Evolutionary conservation across 2,329 filamentous ascomycete species (phyloP).

Genomic region (Aspergillus sp.): DNA sequence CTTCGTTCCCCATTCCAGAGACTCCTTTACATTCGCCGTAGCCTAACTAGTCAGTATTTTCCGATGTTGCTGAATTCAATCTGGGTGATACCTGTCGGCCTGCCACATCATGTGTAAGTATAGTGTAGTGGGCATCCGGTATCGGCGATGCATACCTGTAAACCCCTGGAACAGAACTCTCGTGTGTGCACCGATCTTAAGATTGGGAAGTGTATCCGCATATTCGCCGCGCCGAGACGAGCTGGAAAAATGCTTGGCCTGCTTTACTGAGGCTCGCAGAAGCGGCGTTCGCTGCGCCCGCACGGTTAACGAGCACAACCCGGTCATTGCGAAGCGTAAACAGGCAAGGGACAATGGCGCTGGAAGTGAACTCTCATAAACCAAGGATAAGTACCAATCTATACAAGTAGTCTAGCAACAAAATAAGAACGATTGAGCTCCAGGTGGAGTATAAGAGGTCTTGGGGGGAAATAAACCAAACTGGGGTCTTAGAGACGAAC

Average conservation of each 20-base stretch:
- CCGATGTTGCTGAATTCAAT: slow-evolving; percentile 4
- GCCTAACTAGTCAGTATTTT: slow-evolving; percentile 48
- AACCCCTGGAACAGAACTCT: slow-evolving; percentile 71
- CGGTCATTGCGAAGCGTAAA: slow-evolving; percentile 11
- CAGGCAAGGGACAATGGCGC: neutral
- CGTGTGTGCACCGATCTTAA: slow-evolving; percentile 66
- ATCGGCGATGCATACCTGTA: slow-evolving; percentile 50
- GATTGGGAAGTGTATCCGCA: slow-evolving; percentile 63
- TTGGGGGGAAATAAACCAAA: neutral
- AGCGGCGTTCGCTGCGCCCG: slow-evolving; percentile 17
- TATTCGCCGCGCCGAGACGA: slow-evolving; percentile 41
- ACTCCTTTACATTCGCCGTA: slow-evolving; percentile 74
- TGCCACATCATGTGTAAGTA: slow-evolving; percentile 15
- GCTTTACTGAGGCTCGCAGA: slow-evolving; percentile 4
- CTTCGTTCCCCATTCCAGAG: slow-evolving; percentile 74
- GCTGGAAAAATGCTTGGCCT: slow-evolving; percentile 31
- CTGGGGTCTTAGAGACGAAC: neutral
- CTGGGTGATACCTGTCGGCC: slow-evolving; percentile 34
- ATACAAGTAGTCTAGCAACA: neutral
- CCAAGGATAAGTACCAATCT: neutral
- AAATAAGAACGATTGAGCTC: neutral
- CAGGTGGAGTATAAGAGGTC: neutral
- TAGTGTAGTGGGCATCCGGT: slow-evolving; percentile 3
- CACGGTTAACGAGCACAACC: slow-evolving; percentile 23
- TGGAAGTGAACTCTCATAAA: neutral